phyloP scores from a whole-genome alignment of 169 alveolate genomes.

The Eimeria necatrix region DNA sequence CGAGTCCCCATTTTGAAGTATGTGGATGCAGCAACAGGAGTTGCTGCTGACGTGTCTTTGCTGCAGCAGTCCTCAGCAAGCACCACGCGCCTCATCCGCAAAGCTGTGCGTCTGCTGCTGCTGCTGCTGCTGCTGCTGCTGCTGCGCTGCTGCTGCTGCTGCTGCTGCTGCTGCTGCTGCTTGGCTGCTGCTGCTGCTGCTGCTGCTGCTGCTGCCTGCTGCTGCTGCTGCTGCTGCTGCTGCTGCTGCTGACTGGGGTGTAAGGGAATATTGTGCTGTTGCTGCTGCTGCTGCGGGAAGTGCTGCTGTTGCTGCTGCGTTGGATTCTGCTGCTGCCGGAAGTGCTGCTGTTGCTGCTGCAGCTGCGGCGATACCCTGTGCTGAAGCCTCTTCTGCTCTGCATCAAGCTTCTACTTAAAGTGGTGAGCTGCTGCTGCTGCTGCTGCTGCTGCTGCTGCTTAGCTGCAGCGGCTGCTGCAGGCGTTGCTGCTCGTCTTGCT shows the following conservation, averaged over 20 bases:
- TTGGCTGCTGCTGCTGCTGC: no score
- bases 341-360: no score
- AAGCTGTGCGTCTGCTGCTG: no score
- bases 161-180: no score
- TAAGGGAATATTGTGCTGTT: neutral
- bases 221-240: neutral
- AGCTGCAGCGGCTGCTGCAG: neutral
- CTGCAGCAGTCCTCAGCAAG: conserved; percentile 79
- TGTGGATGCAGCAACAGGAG: conserved; percentile 84
- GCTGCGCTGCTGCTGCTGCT: no score
- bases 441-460: no score
- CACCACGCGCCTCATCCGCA: conserved; percentile 35
- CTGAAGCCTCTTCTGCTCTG: conserved; percentile 82
- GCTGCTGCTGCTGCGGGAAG: neutral
- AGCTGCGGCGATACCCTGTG: conserved; percentile 76
- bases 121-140: no score
- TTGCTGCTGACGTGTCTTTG: conserved; percentile 82
- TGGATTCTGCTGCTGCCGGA: no score
- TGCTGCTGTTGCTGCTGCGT: neutral
- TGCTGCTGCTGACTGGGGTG: neutral
- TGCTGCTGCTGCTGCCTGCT: no score
- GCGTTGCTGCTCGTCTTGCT: neutral
- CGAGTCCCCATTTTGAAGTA: conserved; percentile 84
- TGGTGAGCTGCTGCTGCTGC: neutral
- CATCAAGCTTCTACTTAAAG: conserved; percentile 79